phyloP scores from a whole-genome alignment of 1,139 yeast genomes.

The Pichia sp. region DNA sequence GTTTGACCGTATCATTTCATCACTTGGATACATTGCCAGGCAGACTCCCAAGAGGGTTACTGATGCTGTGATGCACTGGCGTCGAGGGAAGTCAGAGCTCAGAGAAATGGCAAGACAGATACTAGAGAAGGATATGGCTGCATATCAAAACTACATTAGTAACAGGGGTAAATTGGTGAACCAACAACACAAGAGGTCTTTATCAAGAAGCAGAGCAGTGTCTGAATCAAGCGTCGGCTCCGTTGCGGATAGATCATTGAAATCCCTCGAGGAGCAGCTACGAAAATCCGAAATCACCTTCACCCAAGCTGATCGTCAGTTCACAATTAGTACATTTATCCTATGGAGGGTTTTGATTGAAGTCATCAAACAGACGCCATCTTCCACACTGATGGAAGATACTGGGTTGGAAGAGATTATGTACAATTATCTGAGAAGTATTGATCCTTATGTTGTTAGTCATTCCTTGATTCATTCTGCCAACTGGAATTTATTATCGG shows the following conservation, averaged over 20 bases:
- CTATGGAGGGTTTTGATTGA: constrained; percentile 92
- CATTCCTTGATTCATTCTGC: constrained; percentile 75
- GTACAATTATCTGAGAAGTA: constrained; percentile 79
- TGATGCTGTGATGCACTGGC: constrained; percentile 98
- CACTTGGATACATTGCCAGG: constrained; percentile 86
- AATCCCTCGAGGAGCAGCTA: constrained; percentile 34
- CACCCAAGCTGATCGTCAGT: constrained; percentile 79
- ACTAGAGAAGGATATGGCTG: constrained; percentile 37
- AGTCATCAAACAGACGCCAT: constrained; percentile 81
- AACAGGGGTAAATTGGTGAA: not conserved
- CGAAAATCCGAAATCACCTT: constrained; percentile 62
- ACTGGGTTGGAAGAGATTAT: constrained; percentile 88
- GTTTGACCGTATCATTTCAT: constrained; percentile 77
- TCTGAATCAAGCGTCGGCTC: constrained; percentile 7
- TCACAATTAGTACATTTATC: constrained; percentile 79
- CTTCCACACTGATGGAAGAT: constrained; percentile 67
- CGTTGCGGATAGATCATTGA: constrained; percentile 8
- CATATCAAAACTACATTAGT: constrained; percentile 20
- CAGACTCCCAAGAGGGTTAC: constrained; percentile 92
- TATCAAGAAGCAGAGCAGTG: no score
- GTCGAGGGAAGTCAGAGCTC: constrained; percentile 83
- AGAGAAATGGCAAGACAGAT: constrained; percentile 69
- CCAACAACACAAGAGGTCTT: constrained; percentile 15
- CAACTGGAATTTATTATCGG: constrained; percentile 91
- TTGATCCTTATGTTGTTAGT: constrained; percentile 67